These are phyloP conservation scores for Akebia trifoliata DNA, from an alignment of 164 flowering plant genomes.

Conservation along the genomic window DNA sequence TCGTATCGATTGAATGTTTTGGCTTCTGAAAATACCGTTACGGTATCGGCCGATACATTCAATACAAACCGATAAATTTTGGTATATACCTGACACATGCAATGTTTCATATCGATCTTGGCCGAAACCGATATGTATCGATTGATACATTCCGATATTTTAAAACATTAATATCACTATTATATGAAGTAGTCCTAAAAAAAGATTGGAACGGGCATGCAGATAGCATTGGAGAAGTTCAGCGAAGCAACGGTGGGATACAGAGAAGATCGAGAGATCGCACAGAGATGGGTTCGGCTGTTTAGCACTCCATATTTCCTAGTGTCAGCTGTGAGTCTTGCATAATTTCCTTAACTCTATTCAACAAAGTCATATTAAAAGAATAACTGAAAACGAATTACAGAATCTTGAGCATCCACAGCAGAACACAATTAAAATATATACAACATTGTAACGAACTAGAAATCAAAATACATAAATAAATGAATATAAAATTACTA, in stretches of 20 bases:
- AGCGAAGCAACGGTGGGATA: slow-evolving; percentile 97
- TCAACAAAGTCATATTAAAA: neutral
- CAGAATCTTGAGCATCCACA: neutral
- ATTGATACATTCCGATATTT: too few species aligned
- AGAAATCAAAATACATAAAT: too few species aligned
- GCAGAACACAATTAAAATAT: neutral
- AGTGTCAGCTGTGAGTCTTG: slow-evolving; percentile 71
- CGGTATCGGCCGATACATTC: too few species aligned
- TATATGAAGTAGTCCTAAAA: neutral
- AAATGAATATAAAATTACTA: too few species aligned
- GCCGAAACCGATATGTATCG: too few species aligned
- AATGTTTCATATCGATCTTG: too few species aligned
- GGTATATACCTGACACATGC: too few species aligned
- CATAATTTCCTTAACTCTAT: neutral
- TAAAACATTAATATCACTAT: too few species aligned
- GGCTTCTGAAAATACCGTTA: too few species aligned
- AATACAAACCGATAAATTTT: too few species aligned
- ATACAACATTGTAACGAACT: neutral
- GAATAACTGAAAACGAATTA: neutral
- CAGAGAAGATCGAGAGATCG: slow-evolving; percentile 54
- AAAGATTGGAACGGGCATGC: slow-evolving; percentile 18
- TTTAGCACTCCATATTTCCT: slow-evolving; percentile 77
- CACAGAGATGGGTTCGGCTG: slow-evolving; percentile 79
- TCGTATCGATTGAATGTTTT: too few species aligned
- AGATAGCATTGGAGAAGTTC: slow-evolving; percentile 90